A percentile compares a stretch with the other conserved stretches of the same genome.
Conservation (phyloP, 2,329 filamentous ascomycete genomes). For the Colletotrichum lini region DNA sequence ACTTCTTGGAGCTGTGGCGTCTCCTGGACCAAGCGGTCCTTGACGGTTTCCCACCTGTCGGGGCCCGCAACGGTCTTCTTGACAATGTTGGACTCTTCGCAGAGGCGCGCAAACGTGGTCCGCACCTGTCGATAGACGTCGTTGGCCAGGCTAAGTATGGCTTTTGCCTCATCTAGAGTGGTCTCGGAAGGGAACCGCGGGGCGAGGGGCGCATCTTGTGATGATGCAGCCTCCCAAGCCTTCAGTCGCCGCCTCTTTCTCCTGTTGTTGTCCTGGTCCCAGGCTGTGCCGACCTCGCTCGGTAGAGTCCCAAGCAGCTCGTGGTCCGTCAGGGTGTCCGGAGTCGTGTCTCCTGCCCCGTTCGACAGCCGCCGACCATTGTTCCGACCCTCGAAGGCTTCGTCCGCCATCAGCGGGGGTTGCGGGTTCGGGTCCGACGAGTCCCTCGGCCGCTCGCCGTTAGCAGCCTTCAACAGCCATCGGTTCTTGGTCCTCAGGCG, state of each 20-base stretch:
- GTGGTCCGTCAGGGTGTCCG: conserved; percentile 37
- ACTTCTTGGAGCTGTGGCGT: conserved; percentile 74
- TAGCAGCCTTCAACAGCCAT: conserved; percentile 75
- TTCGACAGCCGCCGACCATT: conserved; percentile 6
- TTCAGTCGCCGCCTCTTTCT: conserved; percentile 39
- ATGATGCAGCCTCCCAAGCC: conserved; percentile 64
- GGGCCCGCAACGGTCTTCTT: conserved; percentile 84
- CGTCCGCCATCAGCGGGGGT: background rate
- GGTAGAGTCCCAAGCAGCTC: conserved; percentile 17
- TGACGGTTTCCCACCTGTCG: conserved; percentile 80
- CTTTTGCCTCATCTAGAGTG: conserved; percentile 83
- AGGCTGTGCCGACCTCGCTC: background rate
- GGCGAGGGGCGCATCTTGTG: conserved; percentile 76
- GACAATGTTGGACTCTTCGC: conserved; percentile 74
- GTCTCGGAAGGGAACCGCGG: conserved; percentile 87
- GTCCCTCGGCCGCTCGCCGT: conserved; percentile 66
- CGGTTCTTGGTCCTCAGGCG: conserved; percentile 78
- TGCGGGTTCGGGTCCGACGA: background rate
- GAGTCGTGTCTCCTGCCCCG: conserved; percentile 20
- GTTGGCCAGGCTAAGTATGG: conserved; percentile 75
- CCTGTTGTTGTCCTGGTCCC: conserved; percentile 26
- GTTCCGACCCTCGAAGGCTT: conserved; percentile 16
- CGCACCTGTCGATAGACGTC: conserved; percentile 75
- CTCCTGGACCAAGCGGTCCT: conserved; percentile 76
- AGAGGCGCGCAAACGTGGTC: conserved; percentile 78